Base-by-base conservation (phyloP, 1,284 basidiomycete species). In the Ceratobasidium sp. region DNA sequence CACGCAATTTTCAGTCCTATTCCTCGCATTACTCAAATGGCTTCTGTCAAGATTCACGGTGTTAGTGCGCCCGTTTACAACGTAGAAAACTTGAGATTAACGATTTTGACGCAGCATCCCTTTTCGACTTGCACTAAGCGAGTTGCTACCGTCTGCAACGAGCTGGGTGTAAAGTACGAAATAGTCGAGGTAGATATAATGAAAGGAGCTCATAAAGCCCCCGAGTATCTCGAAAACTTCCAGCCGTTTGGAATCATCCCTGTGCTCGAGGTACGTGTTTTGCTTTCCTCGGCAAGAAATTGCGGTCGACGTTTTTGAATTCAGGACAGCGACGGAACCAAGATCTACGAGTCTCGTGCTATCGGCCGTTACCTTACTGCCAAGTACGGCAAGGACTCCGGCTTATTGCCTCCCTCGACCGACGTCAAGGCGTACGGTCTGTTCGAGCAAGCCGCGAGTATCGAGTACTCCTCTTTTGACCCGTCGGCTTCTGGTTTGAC, bases 291-390 rank as follows among this genome's bases (percentile, higher is more conserved):
- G n/a, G n/a, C n/a, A n/a, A n/a, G n/a, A n/a, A n/a, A n/a, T n/a
- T n/a, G n/a, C n/a, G n/a, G n/a, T n/a, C n/a, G 21, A 62, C 46
- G 18, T 60, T 43, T n/a, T 34, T 14, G 39, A 30, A 12, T 28
- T 34, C 34, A 69, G 65, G 65, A 69, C 30, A 53, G 45, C n/a
- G 65, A 69, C 45, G 65, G 65, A 12, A 69, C 65, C 1, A 23
- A 43, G 18, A 64, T 62, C 18, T 67, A 48, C 36, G 85, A 89
- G 77, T 85, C 83, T 43, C 84, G 80, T 41, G 87, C 87, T 2
- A 88, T 89, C 72, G 76, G 75, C 4, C 83, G 85, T 43, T 87
- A 87, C 77, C 65, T 86, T 73, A 82, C 82, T 65, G 79, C 80
- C 72, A 86, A 86, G 76, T 84, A 85, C 72, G 52, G 60, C 16